These are phyloP conservation scores for Pythium monospermum DNA, from an alignment of 352 stramenopile species.

Conservation along the genomic window DNA sequence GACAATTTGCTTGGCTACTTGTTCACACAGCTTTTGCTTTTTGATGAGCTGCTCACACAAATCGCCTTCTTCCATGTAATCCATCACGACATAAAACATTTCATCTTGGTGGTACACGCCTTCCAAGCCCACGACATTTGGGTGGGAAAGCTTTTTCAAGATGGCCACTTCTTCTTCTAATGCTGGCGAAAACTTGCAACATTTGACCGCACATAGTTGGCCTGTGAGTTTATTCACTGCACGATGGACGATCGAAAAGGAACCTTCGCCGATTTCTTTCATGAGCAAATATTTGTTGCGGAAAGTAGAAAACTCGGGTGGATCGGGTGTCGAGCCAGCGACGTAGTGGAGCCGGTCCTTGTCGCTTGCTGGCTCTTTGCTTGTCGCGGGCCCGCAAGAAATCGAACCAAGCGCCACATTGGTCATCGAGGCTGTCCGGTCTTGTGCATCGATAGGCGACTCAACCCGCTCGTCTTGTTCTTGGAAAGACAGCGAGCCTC, in stretches of 20 bases:
- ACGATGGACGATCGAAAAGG: constrained; percentile 79
- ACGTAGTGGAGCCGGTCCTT: constrained; percentile 7
- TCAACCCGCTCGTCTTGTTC: neutral
- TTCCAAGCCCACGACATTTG: constrained; percentile 64
- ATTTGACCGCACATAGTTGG: constrained; percentile 67
- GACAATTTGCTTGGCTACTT: constrained; percentile 52
- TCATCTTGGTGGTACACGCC: constrained; percentile 63
- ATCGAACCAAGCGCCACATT: neutral
- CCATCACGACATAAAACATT: constrained; percentile 82
- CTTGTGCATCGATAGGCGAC: neutral
- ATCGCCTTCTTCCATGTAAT: constrained; percentile 72
- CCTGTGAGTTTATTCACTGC: constrained; percentile 63
- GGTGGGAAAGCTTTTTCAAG: constrained; percentile 51
- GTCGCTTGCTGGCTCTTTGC: neutral
- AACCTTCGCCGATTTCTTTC: constrained; percentile 80
- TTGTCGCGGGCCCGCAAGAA: neutral
- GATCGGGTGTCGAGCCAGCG: constrained; percentile 27
- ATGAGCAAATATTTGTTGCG: constrained; percentile 60
- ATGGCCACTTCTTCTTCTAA: constrained; percentile 71
- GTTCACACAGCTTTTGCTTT: constrained; percentile 50
- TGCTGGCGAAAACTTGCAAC: constrained; percentile 56
- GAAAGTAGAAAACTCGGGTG: constrained; percentile 50
- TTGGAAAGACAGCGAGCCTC: constrained; percentile 13
- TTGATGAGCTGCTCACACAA: constrained; percentile 72
- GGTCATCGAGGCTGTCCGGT: constrained; percentile 13